A percentile compares a stretch with the other conserved stretches of the same genome.
phyloP scores from a whole-genome alignment of 2,329 filamentous ascomycete species.

The Monosporascus sp. region DNA sequence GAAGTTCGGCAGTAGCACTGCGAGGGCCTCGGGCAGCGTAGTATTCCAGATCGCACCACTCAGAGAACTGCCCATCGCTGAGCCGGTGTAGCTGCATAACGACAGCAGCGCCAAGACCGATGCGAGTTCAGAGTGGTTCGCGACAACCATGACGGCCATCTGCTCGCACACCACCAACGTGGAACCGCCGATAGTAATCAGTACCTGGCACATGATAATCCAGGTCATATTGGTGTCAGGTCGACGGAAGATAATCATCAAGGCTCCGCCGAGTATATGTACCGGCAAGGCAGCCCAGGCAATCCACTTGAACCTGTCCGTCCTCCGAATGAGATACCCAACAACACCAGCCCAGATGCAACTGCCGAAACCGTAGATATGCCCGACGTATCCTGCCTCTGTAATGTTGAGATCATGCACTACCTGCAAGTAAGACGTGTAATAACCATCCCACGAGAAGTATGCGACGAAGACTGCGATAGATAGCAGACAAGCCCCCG shows the following conservation, averaged over 20 bases:
- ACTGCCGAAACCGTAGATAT: slow-evolving; percentile 41
- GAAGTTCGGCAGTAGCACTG: slow-evolving; percentile 21
- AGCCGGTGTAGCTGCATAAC: slow-evolving; percentile 30
- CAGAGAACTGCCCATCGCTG: slow-evolving; percentile 37
- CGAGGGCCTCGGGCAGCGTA: slow-evolving; percentile 25
- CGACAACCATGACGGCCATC: slow-evolving; percentile 53
- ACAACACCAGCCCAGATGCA: slow-evolving; percentile 40
- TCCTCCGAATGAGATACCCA: slow-evolving; percentile 40
- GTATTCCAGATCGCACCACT: slow-evolving; percentile 42
- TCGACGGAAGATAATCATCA: slow-evolving; percentile 51
- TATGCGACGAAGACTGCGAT: slow-evolving; percentile 42
- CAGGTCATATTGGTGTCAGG: slow-evolving; percentile 42
- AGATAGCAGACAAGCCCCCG: slow-evolving; percentile 45
- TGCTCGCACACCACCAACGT: slow-evolving; percentile 51
- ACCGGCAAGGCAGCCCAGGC: slow-evolving; percentile 41
- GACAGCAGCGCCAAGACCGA: slow-evolving; percentile 41
- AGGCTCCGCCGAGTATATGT: slow-evolving; percentile 47
- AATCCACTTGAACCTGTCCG: slow-evolving; percentile 45
- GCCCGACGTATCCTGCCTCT: slow-evolving; percentile 40
- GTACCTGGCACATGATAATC: slow-evolving; percentile 50
- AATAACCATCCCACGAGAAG: slow-evolving; percentile 43
- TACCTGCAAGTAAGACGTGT: slow-evolving; percentile 41
- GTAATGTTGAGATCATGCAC: slow-evolving; percentile 38
- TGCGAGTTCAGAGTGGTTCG: slow-evolving; percentile 50
- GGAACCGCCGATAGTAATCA: slow-evolving; percentile 49